Conservation (phyloP, 768 basidiomycete species). For the Termitomyces bulborhizus region DNA sequence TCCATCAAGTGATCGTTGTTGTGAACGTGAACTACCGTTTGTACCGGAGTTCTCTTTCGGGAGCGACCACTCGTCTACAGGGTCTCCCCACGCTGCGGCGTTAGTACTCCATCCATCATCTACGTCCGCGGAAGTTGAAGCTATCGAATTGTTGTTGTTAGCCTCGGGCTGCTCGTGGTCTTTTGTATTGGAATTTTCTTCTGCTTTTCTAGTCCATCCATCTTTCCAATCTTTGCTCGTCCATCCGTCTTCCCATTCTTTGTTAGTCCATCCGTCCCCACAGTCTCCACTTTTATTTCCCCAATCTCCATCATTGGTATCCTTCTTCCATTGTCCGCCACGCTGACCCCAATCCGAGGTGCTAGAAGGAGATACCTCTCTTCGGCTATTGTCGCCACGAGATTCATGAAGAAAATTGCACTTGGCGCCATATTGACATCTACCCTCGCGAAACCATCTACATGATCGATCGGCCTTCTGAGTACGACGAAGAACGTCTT, state of each 20-base stretch:
- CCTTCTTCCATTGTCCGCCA: neutral
- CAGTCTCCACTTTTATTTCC: neutral
- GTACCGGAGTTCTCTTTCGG: neutral
- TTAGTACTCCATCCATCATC: constrained; percentile 7
- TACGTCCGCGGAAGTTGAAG: neutral
- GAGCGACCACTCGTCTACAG: neutral
- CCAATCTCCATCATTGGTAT: constrained; percentile 10
- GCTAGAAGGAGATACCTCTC: neutral
- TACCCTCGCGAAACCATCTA: constrained; percentile 2
- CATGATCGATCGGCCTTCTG: neutral
- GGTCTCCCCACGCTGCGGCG: constrained; percentile 2
- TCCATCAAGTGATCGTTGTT: neutral
- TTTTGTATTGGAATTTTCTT: neutral
- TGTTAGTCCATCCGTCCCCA: too few species aligned
- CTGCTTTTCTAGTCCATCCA: neutral
- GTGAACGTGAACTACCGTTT: neutral
- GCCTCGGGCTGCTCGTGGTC: neutral
- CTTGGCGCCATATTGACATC: constrained; percentile 3
- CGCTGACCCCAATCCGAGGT: neutral
- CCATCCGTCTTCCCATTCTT: too few species aligned
- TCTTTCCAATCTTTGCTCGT: neutral
- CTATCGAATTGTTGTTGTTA: neutral
- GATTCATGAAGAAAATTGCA: constrained; percentile 5
- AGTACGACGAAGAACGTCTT: neutral
- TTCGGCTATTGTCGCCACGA: neutral